Conservation (phyloP, 1,139 yeast genomes). For the Zygosaccharomyces sapae region DNA sequence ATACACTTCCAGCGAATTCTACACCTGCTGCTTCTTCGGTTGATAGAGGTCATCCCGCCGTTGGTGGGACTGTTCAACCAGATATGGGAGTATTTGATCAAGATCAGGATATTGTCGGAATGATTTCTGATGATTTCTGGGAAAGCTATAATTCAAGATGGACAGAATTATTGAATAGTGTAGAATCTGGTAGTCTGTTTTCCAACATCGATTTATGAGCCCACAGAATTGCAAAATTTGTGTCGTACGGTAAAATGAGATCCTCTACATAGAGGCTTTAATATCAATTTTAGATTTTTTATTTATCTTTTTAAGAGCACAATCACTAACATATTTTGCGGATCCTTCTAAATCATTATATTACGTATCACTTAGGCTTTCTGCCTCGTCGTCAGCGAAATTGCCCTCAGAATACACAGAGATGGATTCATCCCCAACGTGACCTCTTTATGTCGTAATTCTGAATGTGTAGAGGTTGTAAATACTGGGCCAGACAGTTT, state of each 20-base stretch:
- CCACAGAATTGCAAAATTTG: neutral
- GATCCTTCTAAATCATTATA: slow-evolving; percentile 7
- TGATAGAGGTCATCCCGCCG: too few relatives aligned
- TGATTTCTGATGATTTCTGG: slow-evolving; percentile 26
- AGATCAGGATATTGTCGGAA: slow-evolving; percentile 13
- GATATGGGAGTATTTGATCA: neutral
- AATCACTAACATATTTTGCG: neutral
- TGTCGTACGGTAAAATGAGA: too few relatives aligned
- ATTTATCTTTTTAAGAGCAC: neutral
- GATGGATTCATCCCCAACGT: slow-evolving; percentile 32
- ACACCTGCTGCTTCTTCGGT: too few relatives aligned
- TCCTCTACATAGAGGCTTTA: too few relatives aligned
- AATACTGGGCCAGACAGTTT: slow-evolving; percentile 19
- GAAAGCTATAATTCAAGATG: slow-evolving; percentile 21
- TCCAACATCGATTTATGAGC: slow-evolving; percentile 3
- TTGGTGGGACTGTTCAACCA: neutral
- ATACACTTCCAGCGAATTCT: too few relatives aligned
- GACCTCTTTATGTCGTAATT: too few relatives aligned
- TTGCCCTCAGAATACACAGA: slow-evolving; percentile 18
- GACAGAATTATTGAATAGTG: slow-evolving; percentile 20
- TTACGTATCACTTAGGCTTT: slow-evolving; percentile 9
- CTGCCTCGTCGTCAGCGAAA: slow-evolving; percentile 26
- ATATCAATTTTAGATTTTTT: neutral
- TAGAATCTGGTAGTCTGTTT: slow-evolving; percentile 5
- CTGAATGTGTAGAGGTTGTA: slow-evolving; percentile 46